Base-by-base conservation (phyloP, 176 grass and related monocot species). In the Bolboschoenus planiculmis region DNA sequence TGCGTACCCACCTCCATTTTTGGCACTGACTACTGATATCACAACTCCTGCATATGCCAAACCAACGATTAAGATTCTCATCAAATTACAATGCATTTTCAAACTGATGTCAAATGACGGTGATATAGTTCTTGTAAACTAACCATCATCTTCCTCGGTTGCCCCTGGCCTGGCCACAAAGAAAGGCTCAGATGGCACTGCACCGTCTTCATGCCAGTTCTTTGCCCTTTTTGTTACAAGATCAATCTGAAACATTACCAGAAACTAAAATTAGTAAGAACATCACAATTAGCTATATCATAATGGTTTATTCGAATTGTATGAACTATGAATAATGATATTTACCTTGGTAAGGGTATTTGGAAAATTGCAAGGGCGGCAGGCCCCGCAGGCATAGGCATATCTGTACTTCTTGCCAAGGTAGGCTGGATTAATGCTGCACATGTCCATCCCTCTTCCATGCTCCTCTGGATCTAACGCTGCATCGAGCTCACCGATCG, bases 301-400 rank as follows among this genome's bases (percentile, higher is more conserved):
- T 23, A 30, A 18, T 31, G 20, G 0, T 34, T 23, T 56, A 4
- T 50, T 37, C 40, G 59, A 66, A 10, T 31, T 55, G 14, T 47
- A 68, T 60, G n/a, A 24, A 80, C 20, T 0, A 7, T 15, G 5
- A 33, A 30, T 55, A 26, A 15, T 54, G 15, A 14, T 3, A 53
- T 53, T 15, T 56, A 90, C 79, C 89, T 99, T 99, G 57, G 97
- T 93, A 83, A 99, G 86, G 10, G 97, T 93, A 90, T 99, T 99
- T 79, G 97, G 97, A 87, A 99, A 99, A 84, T 99, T 99, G 89
- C 97, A 99, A 14, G 97, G 97, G 68, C 97, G 86, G 20, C 10
- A 82, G 67, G 97, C 97, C 36, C 97, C 97, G 40, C 97, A 95
- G 56, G 93, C 97, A 59, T 99, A 99, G 37, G 86, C 86, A 84